Evolutionary conservation across 257 asterid genomes (phyloP).

Genomic region (Leonotis leonurus): DNA sequence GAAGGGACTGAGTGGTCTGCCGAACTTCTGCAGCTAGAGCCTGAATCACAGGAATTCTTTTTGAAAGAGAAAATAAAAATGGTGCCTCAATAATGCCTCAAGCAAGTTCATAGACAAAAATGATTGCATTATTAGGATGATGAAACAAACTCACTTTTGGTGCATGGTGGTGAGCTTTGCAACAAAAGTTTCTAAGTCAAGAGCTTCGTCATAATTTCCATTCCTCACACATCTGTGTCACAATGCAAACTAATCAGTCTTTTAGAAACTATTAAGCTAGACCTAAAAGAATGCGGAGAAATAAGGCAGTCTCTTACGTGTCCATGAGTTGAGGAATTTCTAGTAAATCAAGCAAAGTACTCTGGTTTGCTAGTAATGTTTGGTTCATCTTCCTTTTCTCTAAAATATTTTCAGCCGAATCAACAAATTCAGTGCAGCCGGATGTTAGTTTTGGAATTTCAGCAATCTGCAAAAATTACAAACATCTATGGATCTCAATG

Average conservation of each 20-base stretch:
- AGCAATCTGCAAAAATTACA: conserved; percentile 59
- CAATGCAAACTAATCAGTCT: conserved; percentile 16
- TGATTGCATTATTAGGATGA: conserved; percentile 9
- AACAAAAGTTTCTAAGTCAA: conserved; percentile 91
- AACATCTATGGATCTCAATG: conserved; percentile 9
- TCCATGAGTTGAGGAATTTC: conserved; percentile 99
- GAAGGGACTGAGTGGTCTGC: conserved; percentile 93
- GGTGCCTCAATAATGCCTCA: conserved; percentile 25
- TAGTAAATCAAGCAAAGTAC: conserved; percentile 95
- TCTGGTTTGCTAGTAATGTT: conserved; percentile 72
- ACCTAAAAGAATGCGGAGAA: not conserved
- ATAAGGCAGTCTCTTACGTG: conserved; percentile 49
- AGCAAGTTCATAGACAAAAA: conserved; percentile 21
- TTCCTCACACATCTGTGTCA: conserved; percentile 79
- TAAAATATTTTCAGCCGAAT: conserved; percentile 78
- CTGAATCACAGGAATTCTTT: conserved; percentile 92
- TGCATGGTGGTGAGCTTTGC: conserved; percentile 87
- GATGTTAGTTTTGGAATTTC: conserved; percentile 87
- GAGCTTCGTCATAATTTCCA: conserved; percentile 97
- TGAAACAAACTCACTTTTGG: conserved; percentile 69
- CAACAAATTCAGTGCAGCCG: conserved; percentile 85
- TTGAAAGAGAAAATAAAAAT: conserved; percentile 29
- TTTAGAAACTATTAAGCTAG: conserved; percentile 9
- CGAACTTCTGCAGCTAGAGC: conserved; percentile 87
- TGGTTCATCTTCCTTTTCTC: conserved; percentile 97